Base-by-base conservation (phyloP, 202 grass and related monocot genomes). In the Zoysia matrella region DNA sequence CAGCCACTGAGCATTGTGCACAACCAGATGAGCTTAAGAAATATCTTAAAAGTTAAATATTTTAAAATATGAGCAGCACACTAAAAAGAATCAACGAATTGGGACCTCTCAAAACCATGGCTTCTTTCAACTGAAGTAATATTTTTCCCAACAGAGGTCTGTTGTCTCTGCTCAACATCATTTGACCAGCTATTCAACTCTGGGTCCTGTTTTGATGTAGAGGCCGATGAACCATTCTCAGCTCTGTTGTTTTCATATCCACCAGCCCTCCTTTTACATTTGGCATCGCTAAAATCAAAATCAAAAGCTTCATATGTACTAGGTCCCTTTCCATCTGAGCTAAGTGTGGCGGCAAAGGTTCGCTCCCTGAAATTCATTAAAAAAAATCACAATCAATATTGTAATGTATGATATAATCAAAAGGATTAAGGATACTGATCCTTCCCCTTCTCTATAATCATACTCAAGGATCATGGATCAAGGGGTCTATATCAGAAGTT, bases 31-130 rank as follows among this genome's bases (percentile, higher is more conserved):
- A 67, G 71, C 22, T 8, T 74, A 42, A 40, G 52, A n/a, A 48
- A 16, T 2, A 44, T 78, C 30, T 77, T 85, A 49, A 4, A 81
- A 52, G 2, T 52, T 8, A 78, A 49, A 2, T 30, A 60, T 30
- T 46, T 46, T 18, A 55, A 80, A 9, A 44, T 71, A 54, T 41
- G 11, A 65, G 73, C 39, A 87, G 53, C 69, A 5, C 44, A 45
- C 54, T 51, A 40, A 53, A 30, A 47, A 75, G 65, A 62, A 60
- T 48, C 36, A 41, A 65, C 10, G 44, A 73, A 90, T 57, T 82
- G 86, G 67, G 75, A 98, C 97, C 93, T 94, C 80, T 99, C 91
- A 83, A 89, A 74, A 82, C 48, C 65, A n/a, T 67, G 85, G 9
- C 77, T 79, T 86, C 75, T 92, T 81, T 94, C 97, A 78, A 72